A percentile compares a stretch with the other conserved stretches of the same genome.
Evolutionary conservation across 768 basidiomycete genomes (phyloP).

Genomic region (Calocera cornea): DNA sequence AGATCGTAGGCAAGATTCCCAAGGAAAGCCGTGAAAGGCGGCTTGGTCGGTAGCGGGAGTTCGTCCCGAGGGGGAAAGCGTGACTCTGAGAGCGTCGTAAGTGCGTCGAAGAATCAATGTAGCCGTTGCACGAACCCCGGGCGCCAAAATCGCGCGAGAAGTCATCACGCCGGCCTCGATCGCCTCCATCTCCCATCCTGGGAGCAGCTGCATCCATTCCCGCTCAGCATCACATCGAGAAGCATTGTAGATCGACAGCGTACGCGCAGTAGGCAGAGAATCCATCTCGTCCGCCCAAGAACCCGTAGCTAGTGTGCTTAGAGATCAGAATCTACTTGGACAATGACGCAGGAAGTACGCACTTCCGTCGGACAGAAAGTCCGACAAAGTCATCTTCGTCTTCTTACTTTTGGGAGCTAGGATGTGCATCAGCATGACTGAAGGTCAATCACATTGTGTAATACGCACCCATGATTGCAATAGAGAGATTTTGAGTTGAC

Average conservation of each 20-base stretch:
- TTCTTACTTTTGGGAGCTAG: slow-evolving; percentile 81
- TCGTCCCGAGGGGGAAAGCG: slow-evolving; percentile 59
- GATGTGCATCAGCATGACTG: background rate
- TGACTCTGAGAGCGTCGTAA: background rate
- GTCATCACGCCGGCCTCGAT: slow-evolving; percentile 7
- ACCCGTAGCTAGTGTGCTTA: slow-evolving; percentile 47
- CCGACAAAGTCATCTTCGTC: slow-evolving; percentile 84
- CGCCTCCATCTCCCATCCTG: slow-evolving; percentile 52
- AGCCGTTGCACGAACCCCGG: slow-evolving; percentile 37
- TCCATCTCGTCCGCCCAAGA: slow-evolving; percentile 99
- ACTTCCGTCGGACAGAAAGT: slow-evolving; percentile 83
- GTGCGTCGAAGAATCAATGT: background rate
- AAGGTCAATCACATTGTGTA: background rate
- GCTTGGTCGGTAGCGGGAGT: slow-evolving; percentile 84
- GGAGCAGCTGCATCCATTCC: slow-evolving; percentile 41
- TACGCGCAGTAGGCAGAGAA: slow-evolving; percentile 80
- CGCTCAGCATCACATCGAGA: background rate
- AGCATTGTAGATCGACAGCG: slow-evolving; percentile 25
- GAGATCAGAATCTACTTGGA: slow-evolving; percentile 10
- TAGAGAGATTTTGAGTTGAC: background rate
- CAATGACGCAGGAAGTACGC: slow-evolving; percentile 25
- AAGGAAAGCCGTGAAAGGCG: slow-evolving; percentile 93
- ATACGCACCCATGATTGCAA: slow-evolving; percentile 11
- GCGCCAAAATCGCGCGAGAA: slow-evolving; percentile 44
- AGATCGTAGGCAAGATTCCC: slow-evolving; percentile 93